Evolutionary conservation across 257 asterid species (phyloP).

Genomic region (Rhazya stricta): DNA sequence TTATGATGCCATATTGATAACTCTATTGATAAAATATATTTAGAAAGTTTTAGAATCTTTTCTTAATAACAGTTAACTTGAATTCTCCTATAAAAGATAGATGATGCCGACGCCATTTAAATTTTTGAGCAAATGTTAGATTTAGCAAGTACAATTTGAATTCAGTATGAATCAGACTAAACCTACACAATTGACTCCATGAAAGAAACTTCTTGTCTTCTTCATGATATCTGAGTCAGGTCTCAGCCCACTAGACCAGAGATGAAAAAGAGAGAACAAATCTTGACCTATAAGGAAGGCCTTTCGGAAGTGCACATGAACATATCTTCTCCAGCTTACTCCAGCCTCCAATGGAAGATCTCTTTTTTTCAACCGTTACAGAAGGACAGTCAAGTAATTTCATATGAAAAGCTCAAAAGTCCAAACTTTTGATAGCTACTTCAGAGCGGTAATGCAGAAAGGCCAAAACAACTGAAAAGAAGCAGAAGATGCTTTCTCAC

Average conservation of each 20-base stretch:
- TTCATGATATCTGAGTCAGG: no score
- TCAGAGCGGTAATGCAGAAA: constrained; percentile 1
- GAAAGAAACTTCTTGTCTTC: neutral
- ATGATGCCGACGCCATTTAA: no score
- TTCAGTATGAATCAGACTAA: no score
- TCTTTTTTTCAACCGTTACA: constrained; percentile 1
- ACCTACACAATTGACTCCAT: no score
- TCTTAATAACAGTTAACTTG: no score
- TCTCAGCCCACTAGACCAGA: neutral
- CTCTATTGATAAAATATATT: no score
- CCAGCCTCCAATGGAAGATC: neutral
- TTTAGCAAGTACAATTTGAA: no score
- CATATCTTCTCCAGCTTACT: neutral
- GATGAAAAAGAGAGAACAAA: neutral
- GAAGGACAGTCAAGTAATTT: constrained; percentile 16
- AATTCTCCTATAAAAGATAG: no score
- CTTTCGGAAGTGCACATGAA: neutral
- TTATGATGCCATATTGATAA: no score
- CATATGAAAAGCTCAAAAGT: neutral
- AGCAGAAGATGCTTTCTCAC: neutral
- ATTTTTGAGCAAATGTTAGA: no score
- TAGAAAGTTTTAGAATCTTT: no score
- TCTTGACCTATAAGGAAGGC: neutral
- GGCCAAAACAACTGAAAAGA: neutral
- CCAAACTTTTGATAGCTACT: constrained; percentile 17